Evolutionary conservation across 495 filamentous ascomycete species (phyloP).

Genomic region (Penicillium maclennaniae): DNA sequence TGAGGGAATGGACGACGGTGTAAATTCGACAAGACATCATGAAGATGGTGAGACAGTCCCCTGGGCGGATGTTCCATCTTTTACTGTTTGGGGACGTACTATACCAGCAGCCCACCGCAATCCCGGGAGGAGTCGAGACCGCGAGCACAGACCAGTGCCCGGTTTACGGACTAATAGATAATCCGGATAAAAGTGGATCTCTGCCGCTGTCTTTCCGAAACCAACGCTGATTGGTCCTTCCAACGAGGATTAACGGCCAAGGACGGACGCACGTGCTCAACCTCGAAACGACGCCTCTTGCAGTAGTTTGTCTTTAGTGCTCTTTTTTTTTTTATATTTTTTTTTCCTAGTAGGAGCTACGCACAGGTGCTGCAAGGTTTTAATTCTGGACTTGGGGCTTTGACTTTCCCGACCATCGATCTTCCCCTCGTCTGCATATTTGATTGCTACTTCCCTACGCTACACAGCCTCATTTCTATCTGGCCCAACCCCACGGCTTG

Average conservation of each 20-base stretch:
- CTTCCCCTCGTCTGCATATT: not conserved
- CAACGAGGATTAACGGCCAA: not conserved
- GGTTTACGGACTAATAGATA: not conserved
- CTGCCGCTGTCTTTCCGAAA: too few species aligned
- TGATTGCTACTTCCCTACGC: not conserved
- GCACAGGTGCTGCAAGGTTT: not conserved
- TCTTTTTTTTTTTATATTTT: not conserved
- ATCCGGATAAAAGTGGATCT: not conserved
- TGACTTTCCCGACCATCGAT: not conserved
- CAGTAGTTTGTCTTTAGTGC: not conserved
- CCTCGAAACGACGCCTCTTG: not conserved
- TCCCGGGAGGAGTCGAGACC: not conserved
- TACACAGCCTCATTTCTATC: slow-evolving; percentile 4
- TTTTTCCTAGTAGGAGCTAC: not conserved
- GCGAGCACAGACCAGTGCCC: not conserved
- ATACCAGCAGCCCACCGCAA: not conserved
- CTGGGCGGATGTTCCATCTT: not conserved
- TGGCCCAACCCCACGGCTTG: not conserved
- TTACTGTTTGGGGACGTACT: too few species aligned
- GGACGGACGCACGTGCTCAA: slow-evolving; percentile 4
- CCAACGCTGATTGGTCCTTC: slow-evolving; percentile 1
- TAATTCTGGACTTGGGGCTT: not conserved
- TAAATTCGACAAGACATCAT: slow-evolving; percentile 49
- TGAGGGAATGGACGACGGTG: slow-evolving; percentile 55
- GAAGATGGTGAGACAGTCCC: slow-evolving; percentile 29